Evolutionary conservation across 495 filamentous ascomycete species (phyloP), one percentile per base, ranked within the genome.

Genomic region (Talaromyces thailandensis): DNA sequence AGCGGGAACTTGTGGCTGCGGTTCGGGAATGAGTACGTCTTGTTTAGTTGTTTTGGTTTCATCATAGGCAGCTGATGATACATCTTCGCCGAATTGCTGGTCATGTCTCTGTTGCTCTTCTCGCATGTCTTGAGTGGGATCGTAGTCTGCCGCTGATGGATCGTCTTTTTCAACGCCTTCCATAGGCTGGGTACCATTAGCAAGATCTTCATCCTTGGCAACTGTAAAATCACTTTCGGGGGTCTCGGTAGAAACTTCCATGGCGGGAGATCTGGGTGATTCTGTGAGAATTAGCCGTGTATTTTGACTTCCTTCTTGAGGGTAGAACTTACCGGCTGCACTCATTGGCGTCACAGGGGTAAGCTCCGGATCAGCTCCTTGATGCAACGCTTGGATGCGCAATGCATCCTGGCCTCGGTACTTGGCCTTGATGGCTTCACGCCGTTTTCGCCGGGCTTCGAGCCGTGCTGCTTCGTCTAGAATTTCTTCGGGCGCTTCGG

Each of bases 141-240:
- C 92, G 75, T 98, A 97, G 68, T 97, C 91, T 66, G 94, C 94
- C 57, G 94, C 94, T 40, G 93, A 97, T 48, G 89, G 90, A 16
- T 89, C 91, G 63, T 90, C 86, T 69, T 88, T 84, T 55, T 88
- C 88, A 63, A 74, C 76, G 63, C 69, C 74, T 63, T 75, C 76
- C 63, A 78, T 78, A 56, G 73, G 69, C 56, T 76, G 78, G 71
- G 81, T 80, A 28, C 74, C 75, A 61, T 90, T 88, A 66, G 84
- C 82, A 60, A 91, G 80, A 68, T 89, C 90, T 65, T 87, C 74
- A 65, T 87, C 83, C 60, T 84, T 79, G 31, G 75, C 70, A 37
- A 87, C 69, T 26, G 76, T 74, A 58, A 89, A 82, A 5, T 79
- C 80, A 18, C 79, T 77, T 60, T 70, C 77, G 35, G 76, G 71